A percentile compares a stretch with the other conserved stretches of the same genome.
Conservation (phyloP, 768 basidiomycete species). For the Rhodotorula sphaerocarpa region DNA sequence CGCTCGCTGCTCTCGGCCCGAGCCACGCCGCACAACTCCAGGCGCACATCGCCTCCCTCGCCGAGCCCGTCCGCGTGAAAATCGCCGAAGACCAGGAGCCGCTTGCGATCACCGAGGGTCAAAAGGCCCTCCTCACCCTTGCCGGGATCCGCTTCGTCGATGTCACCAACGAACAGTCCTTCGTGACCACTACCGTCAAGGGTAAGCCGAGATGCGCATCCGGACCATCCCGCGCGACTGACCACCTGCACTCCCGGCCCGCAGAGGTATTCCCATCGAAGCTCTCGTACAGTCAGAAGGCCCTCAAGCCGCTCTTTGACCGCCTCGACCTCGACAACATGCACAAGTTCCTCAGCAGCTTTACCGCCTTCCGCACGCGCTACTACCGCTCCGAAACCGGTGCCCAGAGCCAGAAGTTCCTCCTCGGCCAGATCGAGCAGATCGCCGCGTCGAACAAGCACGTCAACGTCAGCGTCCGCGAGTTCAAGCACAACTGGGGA, state of each 20-base stretch:
- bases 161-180: slow-evolving; percentile 31
- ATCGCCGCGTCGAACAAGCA: slow-evolving; percentile 28
- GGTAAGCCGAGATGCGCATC: neutral
- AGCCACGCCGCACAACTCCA: slow-evolving; percentile 13
- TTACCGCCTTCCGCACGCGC: slow-evolving; percentile 42
- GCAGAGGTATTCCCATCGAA: slow-evolving; percentile 24
- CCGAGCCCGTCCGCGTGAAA: slow-evolving; percentile 28
- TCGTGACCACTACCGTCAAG: slow-evolving; percentile 1
- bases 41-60: slow-evolving; percentile 28
- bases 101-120: slow-evolving; percentile 35
- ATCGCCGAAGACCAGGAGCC: slow-evolving; percentile 6
- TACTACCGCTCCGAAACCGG: slow-evolving; percentile 47
- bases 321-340: slow-evolving; percentile 21
- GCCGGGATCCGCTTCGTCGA: slow-evolving; percentile 32
- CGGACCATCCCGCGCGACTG: too few relatives aligned
- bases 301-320: slow-evolving; percentile 25
- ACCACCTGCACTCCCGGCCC: neutral
- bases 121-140: slow-evolving; percentile 35
- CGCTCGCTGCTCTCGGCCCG: neutral
- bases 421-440: slow-evolving; percentile 43
- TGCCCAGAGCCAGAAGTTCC: slow-evolving; percentile 44
- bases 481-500: slow-evolving; percentile 44
- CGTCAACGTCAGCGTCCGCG: slow-evolving; percentile 33
- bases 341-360: slow-evolving; percentile 31
- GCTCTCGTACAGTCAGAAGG: slow-evolving; percentile 18